Evolutionary conservation across 257 asterid species (phyloP), one percentile per base, ranked within the genome.

Genomic region (Plectranthus barbatus): DNA sequence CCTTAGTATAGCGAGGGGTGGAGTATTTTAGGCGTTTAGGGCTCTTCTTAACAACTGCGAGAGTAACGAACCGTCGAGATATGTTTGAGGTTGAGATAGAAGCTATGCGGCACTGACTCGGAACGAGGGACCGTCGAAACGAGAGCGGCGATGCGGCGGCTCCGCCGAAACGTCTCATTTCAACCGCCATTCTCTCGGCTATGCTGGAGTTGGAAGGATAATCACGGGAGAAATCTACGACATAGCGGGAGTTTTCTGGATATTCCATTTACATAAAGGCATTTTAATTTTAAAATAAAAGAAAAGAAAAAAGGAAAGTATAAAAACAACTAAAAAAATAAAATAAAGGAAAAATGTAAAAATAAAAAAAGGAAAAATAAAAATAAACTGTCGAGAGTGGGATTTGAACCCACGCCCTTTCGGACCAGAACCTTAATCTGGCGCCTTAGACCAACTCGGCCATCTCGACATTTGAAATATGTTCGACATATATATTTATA

Each of bases 401-500:
- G 89, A 91, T 86, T 84, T 67, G 89, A 88, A 88, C 89, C 90
- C 94, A 86, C 95, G 95, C 95, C 95, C 97, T 86, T 91, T 88
- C 91, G 91, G 95, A 89, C 90, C 93, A 85, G 87, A 89, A 86
- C 99, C 99, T 89, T 92, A 85, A 82, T 89, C 90, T 85, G 90
- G 94, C 87, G 95, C 95, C 94, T 85, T 89, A 89, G 96, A 92
- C 97, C 95, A 90, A 86, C 96, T 92, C 94, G 88, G 91, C 91
- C 99, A 89, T 93, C 75, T 84, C 99, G 36, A 31, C 36, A 23
- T 23, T 1, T 23, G 29, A 4, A 1, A 31, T 0, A 31, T 31
- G 36, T 31, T 1, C 5, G 3, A 31, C 3, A 31, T 1, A 0
- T 31, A 31, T 4, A 31, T 6, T 31, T 2, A 26, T 26, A 2